These are phyloP conservation scores for Coemansia sp. DNA, from an alignment of 192 early-diverging fungal genomes.

Conservation along the genomic window DNA sequence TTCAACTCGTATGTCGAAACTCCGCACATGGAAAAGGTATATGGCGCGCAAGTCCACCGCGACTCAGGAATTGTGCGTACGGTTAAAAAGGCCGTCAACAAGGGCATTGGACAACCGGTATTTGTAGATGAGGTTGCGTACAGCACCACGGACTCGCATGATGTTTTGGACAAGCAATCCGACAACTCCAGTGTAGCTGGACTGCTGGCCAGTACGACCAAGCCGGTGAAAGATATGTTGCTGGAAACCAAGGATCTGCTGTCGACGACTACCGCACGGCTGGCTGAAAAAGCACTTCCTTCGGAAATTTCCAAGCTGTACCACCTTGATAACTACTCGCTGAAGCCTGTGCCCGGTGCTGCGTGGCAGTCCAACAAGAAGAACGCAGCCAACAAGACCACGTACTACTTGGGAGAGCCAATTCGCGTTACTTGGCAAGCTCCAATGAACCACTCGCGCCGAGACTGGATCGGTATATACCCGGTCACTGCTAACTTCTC, in stretches of 20 bases:
- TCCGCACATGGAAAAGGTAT: slow-evolving; percentile 87
- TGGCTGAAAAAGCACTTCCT: slow-evolving; percentile 42
- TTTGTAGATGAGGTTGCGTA: slow-evolving; percentile 18
- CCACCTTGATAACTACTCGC: slow-evolving; percentile 18
- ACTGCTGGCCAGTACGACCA: slow-evolving; percentile 61
- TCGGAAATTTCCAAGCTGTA: slow-evolving; percentile 40
- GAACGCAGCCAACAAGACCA: neutral
- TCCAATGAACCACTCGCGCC: slow-evolving; percentile 64
- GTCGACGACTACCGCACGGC: slow-evolving; percentile 44
- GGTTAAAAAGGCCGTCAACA: slow-evolving; percentile 54
- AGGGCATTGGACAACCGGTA: slow-evolving; percentile 46
- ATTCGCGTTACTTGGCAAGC: slow-evolving; percentile 74
- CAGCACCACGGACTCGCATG: neutral
- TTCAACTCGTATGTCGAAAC: slow-evolving; percentile 86
- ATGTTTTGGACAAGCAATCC: neutral
- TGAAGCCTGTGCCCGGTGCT: slow-evolving; percentile 29
- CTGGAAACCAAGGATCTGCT: slow-evolving; percentile 56
- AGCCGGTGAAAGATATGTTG: slow-evolving; percentile 60
- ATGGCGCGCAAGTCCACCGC: slow-evolving; percentile 79
- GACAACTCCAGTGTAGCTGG: slow-evolving; percentile 25
- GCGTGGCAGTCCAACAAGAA: slow-evolving; percentile 17
- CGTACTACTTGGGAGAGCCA: slow-evolving; percentile 71
- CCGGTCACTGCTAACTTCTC: slow-evolving; percentile 73
- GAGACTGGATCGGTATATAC: slow-evolving; percentile 96
- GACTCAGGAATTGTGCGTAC: slow-evolving; percentile 72